These are phyloP conservation scores for Xylaria multiplex DNA, from an alignment of 2,329 filamentous ascomycete genomes.

Conservation along the genomic window DNA sequence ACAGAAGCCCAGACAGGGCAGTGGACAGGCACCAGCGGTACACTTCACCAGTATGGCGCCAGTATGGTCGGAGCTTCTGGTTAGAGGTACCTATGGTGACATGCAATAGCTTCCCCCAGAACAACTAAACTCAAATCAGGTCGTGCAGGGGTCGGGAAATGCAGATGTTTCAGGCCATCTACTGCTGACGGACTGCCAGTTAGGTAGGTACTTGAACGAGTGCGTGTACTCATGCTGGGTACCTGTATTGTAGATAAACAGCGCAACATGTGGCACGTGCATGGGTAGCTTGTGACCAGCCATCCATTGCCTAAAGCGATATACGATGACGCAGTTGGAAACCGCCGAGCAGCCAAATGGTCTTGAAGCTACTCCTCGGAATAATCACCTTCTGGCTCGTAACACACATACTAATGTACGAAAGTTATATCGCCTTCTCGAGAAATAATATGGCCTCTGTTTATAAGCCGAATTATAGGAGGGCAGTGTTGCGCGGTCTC, in stretches of 20 bases:
- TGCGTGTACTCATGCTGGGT: too few relatives aligned
- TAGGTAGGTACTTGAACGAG: too few relatives aligned
- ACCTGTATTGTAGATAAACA: background rate
- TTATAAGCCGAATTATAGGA: too few relatives aligned
- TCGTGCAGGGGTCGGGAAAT: constrained; percentile 1
- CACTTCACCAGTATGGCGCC: background rate
- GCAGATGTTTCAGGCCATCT: constrained; percentile 26
- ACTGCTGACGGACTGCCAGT: background rate
- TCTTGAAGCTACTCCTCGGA: too few relatives aligned
- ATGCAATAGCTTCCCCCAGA: constrained; percentile 16
- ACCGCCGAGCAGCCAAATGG: constrained; percentile 26
- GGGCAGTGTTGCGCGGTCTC: too few relatives aligned
- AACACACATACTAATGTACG: too few relatives aligned
- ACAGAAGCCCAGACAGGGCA: background rate
- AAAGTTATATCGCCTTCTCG: too few relatives aligned
- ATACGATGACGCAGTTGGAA: constrained; percentile 37
- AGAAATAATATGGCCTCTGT: too few relatives aligned
- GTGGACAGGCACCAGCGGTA: background rate
- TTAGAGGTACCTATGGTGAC: constrained; percentile 29
- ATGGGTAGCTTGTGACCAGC: constrained; percentile 32
- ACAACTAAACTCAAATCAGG: constrained; percentile 35
- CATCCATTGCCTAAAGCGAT: constrained; percentile 25
- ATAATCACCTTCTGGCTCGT: too few relatives aligned
- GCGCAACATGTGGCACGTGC: constrained; percentile 27
- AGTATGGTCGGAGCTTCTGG: constrained; percentile 2